These are phyloP conservation scores for Nosema muscidifuracis DNA, from an alignment of 371 early-diverging fungal genomes.

Conservation along the genomic window DNA sequence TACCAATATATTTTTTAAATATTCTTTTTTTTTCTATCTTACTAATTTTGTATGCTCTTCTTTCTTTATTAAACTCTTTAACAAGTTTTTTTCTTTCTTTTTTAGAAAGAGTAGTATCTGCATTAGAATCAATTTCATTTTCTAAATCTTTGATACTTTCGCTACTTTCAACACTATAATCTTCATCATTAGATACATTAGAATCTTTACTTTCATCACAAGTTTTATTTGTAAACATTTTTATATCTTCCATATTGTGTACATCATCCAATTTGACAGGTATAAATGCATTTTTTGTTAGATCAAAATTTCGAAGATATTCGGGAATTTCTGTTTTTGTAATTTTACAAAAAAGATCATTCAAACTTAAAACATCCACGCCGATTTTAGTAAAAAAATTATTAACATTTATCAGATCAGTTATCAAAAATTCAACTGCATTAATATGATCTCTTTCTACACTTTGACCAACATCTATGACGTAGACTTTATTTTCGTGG, in stretches of 20 bases:
- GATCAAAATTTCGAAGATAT: conserved; percentile 42
- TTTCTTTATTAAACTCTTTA: conserved; percentile 46
- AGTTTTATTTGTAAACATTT: conserved; percentile 25
- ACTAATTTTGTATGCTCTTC: conserved; percentile 37
- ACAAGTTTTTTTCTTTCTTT: conserved; percentile 43
- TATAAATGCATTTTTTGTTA: conserved; percentile 47
- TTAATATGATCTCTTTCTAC: conserved; percentile 98
- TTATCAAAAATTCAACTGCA: conserved; percentile 86
- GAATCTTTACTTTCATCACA: not conserved
- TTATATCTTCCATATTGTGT: conserved; percentile 45
- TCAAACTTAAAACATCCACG: conserved; percentile 18
- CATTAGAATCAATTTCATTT: not conserved
- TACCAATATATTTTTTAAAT: conserved; percentile 34
- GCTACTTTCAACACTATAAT: not conserved
- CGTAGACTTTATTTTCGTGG: conserved; percentile 53
- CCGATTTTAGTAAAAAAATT: conserved; percentile 73
- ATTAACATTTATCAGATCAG: conserved; percentile 86
- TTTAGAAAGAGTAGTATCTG: not conserved
- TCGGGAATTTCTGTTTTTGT: conserved; percentile 49
- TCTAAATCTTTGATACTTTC: not conserved
- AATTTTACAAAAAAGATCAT: conserved; percentile 56
- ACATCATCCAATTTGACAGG: conserved; percentile 49
- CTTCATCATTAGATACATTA: not conserved
- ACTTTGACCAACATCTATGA: conserved; percentile 97
- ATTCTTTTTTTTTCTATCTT: conserved; percentile 39